phyloP scores from a whole-genome alignment of 164 flowering plant species.

The Buxus sempervirens region DNA sequence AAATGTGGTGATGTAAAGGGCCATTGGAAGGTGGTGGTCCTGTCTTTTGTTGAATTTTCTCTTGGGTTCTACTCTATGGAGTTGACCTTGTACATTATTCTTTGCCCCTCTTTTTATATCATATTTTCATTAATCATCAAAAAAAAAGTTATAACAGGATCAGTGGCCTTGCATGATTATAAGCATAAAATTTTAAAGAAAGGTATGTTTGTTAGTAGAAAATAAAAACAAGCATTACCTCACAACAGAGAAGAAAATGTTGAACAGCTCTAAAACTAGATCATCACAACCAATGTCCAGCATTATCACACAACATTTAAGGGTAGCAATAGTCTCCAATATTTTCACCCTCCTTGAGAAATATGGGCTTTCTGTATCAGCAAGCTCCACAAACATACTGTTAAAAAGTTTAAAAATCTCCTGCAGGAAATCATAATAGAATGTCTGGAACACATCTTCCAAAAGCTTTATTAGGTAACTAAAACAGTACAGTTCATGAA shows the following conservation, averaged over 20 bases:
- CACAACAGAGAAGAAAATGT: constrained; percentile 61
- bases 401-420: constrained; percentile 66
- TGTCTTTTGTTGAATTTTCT: too few relatives aligned
- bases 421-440: constrained; percentile 35
- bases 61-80: too few relatives aligned
- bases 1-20: too few relatives aligned
- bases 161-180: background rate
- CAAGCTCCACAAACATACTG: constrained; percentile 60
- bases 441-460: background rate
- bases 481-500: too few relatives aligned
- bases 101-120: too few relatives aligned
- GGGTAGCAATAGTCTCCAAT: constrained; percentile 71
- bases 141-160: background rate
- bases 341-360: constrained; percentile 73
- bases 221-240: constrained; percentile 40
- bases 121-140: too few relatives aligned
- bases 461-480: too few relatives aligned
- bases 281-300: constrained; percentile 73
- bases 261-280: constrained; percentile 75
- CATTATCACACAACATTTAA: constrained; percentile 72
- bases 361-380: constrained; percentile 60
- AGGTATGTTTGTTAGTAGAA: background rate
- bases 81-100: too few relatives aligned
- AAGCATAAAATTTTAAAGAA: background rate
- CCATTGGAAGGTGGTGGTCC: too few relatives aligned